phyloP scores from a whole-genome alignment of 2,329 filamentous ascomycete species.

The Didymella pinodella region DNA sequence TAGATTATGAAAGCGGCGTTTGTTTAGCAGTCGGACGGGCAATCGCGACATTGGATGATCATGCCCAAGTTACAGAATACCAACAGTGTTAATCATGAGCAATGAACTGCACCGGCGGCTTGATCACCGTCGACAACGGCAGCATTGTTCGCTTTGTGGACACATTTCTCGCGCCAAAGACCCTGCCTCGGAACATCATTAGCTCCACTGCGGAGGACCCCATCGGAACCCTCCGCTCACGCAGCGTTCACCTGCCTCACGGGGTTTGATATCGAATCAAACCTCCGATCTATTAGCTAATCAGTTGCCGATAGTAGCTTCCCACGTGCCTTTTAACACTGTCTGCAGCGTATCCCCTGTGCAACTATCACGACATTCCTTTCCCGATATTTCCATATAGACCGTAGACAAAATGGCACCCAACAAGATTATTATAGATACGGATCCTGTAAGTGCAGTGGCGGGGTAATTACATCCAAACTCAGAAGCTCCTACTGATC shows the following conservation, averaged over 20 bases:
- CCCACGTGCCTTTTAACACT: slow-evolving; percentile 13
- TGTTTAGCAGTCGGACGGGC: slow-evolving; percentile 33
- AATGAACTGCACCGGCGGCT: neutral
- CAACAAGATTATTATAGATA: slow-evolving; percentile 87
- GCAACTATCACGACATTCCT: slow-evolving; percentile 13
- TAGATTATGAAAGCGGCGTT: slow-evolving; percentile 42
- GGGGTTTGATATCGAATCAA: slow-evolving; percentile 21
- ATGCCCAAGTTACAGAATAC: slow-evolving; percentile 9
- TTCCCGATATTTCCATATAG: neutral
- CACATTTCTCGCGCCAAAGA: slow-evolving; percentile 9
- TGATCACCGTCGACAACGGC: neutral
- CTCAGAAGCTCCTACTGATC: neutral
- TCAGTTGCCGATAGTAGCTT: slow-evolving; percentile 24
- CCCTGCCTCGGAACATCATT: slow-evolving; percentile 17
- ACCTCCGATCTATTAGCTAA: slow-evolving; percentile 35
- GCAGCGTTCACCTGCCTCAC: slow-evolving; percentile 32
- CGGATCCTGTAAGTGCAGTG: slow-evolving; percentile 74
- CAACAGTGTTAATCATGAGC: slow-evolving; percentile 2
- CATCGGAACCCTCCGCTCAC: too few species aligned
- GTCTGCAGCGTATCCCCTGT: slow-evolving; percentile 15
- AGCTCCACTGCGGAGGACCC: slow-evolving; percentile 24
- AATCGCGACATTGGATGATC: slow-evolving; percentile 25
- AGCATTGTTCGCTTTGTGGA: slow-evolving; percentile 9
- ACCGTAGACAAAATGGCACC: slow-evolving; percentile 49
- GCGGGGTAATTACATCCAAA: slow-evolving; percentile 19